These are phyloP conservation scores for Lentinula detonsa DNA, from an alignment of 768 basidiomycete genomes.

Conservation along the genomic window DNA sequence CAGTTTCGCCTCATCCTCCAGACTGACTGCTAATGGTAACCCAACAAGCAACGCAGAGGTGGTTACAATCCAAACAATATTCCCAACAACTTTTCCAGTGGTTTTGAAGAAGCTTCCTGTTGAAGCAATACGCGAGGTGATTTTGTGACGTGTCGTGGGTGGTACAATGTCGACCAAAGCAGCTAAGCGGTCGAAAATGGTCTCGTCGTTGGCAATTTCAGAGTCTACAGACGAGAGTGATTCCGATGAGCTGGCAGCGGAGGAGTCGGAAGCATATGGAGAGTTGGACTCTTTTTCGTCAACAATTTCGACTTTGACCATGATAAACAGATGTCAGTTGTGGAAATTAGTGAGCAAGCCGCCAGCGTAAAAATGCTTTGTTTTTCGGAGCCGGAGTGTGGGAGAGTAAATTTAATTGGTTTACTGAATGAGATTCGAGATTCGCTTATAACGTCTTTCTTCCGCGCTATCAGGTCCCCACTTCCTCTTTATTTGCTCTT, in stretches of 20 bases:
- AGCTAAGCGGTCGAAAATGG: constrained; percentile 78
- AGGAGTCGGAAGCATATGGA: constrained; percentile 70
- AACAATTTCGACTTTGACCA: constrained; percentile 94
- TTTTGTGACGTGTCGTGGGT: constrained; percentile 77
- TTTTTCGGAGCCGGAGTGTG: neutral
- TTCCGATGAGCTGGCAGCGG: constrained; percentile 64
- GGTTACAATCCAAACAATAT: constrained; percentile 90
- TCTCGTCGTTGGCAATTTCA: constrained; percentile 68
- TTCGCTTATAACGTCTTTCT: constrained; percentile 1
- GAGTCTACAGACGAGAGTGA: constrained; percentile 81
- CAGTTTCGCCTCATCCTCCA: constrained; percentile 96
- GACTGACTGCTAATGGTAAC: constrained; percentile 83
- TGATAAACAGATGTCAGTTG: constrained; percentile 25
- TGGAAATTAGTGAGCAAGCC: neutral
- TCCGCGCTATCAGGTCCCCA: neutral
- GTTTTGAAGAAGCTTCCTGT: constrained; percentile 62
- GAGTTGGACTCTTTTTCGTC: constrained; percentile 65
- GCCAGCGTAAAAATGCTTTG: neutral
- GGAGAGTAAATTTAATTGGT: neutral
- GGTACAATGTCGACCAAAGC: constrained; percentile 97
- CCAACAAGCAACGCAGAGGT: constrained; percentile 93
- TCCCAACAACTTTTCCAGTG: constrained; percentile 70
- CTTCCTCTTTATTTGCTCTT: neutral
- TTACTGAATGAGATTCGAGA: neutral
- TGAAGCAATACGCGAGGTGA: constrained; percentile 54